Evolutionary conservation across 2,329 filamentous ascomycete species (phyloP), one percentile per base, ranked within the genome.

Genomic region (Amauroascus verrucosus): DNA sequence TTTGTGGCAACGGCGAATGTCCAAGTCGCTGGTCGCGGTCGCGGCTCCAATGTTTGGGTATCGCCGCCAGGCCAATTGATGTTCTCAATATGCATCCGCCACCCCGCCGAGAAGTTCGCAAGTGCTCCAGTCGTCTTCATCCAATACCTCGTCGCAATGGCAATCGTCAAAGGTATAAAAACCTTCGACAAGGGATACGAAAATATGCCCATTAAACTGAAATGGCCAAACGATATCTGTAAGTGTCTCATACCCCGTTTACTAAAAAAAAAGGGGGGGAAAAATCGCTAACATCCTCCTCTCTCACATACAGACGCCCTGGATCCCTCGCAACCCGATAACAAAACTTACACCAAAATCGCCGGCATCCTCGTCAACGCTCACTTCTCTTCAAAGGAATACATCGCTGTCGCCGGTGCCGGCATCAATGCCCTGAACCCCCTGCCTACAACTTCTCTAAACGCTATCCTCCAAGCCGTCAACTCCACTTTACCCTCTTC

Each of bases 171-270:
- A 57, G 91, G 88, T 0, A 83, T 97, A 57, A 84, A 86, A 58
- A 78, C 76, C 24, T 97, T 97, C 64, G 88, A 84, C 47, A 70
- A 70, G 1, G 87, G 84, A 6, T 97, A 94, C 67, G 76, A 80
- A 5, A 75, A 81, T 0, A 68, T 97, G 3, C 86, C 87, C 0
- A 77, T 98, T 38, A 89, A 86, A 65, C 72, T 98, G 30, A 98
- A 98, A 69, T 98, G 93, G 93, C 93, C 93, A 9, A 98, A 98
- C 63, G 93, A 98, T 65, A 87, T 98, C 52, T 91, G 82, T 83
- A 69, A 67, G 77, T 69, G 6, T 38, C 13, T 45, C 13, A 11
- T 33, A 40, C 48, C 35, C 18, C 49, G 18, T 6, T 24, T 45
- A 40, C 37, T 2, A 40, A 9, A 7, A 8, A 18, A 40, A 30